These are phyloP conservation scores for Panellus pusillus DNA, from an alignment of 768 basidiomycete genomes.

Conservation along the genomic window DNA sequence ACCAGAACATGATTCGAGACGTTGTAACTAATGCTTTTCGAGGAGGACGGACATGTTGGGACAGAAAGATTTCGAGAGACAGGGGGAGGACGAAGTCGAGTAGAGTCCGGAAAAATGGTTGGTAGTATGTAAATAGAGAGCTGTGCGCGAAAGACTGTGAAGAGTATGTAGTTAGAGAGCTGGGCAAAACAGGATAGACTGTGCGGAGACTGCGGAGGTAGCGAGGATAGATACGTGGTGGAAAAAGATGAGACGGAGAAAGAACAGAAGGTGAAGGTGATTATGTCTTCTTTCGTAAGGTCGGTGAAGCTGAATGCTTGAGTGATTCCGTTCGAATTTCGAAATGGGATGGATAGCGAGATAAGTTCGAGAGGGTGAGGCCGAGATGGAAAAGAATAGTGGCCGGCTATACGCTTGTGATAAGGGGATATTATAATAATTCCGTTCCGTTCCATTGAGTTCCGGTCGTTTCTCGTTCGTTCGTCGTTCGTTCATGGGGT, in stretches of 20 bases:
- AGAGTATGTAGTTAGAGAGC: slow-evolving; percentile 11
- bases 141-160: slow-evolving; percentile 15
- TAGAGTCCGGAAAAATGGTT: background rate
- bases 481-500: no score
- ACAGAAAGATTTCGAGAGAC: slow-evolving; percentile 6
- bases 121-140: slow-evolving; percentile 14
- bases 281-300: background rate
- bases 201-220: slow-evolving; percentile 20
- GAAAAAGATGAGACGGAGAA: background rate
- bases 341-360: slow-evolving; percentile 13
- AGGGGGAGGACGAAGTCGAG: background rate
- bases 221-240: slow-evolving; percentile 15
- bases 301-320: background rate
- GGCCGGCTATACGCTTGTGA: slow-evolving; percentile 10
- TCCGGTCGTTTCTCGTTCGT: no score
- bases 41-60: slow-evolving; percentile 1
- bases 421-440: slow-evolving; percentile 15
- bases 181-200: slow-evolving; percentile 21
- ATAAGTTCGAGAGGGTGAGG: background rate
- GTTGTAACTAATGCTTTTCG: slow-evolving; percentile 4
- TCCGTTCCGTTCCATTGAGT: background rate
- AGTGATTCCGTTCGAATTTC: background rate
- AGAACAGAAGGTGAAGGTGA: background rate
- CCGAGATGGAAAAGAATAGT: slow-evolving; percentile 9
- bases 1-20: slow-evolving; percentile 17